Evolutionary conservation across 2,329 filamentous ascomycete genomes (phyloP), one percentile per base, ranked within the genome.

Genomic region (Waltergamsia citrina): DNA sequence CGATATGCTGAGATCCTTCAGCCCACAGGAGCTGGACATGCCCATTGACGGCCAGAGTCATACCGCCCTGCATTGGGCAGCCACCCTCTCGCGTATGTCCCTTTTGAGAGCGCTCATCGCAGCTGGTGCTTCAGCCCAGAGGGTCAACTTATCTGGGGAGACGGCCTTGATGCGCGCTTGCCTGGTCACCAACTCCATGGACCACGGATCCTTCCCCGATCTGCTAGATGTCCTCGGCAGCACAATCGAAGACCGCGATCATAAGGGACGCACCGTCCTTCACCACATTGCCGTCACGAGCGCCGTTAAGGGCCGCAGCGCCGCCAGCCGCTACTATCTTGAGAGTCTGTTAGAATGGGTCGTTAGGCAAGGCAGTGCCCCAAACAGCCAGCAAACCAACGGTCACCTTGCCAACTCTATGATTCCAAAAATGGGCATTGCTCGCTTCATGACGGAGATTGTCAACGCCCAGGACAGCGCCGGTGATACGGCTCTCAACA

Each of bases 231-330:
- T 94, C 1, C 69, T 98, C 6, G 86, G 87, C 9, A 75, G 85
- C 18, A 90, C 90, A 0, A 93, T 98, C 41, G 88, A 96, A 45
- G 78, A 94, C 28, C 74, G 86, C 16, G 92, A 98, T 53, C 77
- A 84, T 29, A 87, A 87, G 55, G 88, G 88, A 7, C 74, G 92
- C 24, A 96, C 90, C 0, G 87, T 96, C 11, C 65, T 98, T 17
- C 92, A 98, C 51, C 92, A 98, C 51, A 96, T 98, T 47, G 88
- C 92, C 5, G 78, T 96, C 22, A 93, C 92, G 12, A 95, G 88
- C 41, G 92, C 88, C 6, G 92, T 96, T 48, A 94, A 94, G 53
- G 90, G 90, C 6, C 78, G 92, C 32, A 88, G 85, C 38, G 79
- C 85, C 27, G 90, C 92, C 16, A 94, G 87, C 53, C 85, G 90